Conservation (phyloP, 805 yeast species). For the Komagataella mondaviorum region DNA sequence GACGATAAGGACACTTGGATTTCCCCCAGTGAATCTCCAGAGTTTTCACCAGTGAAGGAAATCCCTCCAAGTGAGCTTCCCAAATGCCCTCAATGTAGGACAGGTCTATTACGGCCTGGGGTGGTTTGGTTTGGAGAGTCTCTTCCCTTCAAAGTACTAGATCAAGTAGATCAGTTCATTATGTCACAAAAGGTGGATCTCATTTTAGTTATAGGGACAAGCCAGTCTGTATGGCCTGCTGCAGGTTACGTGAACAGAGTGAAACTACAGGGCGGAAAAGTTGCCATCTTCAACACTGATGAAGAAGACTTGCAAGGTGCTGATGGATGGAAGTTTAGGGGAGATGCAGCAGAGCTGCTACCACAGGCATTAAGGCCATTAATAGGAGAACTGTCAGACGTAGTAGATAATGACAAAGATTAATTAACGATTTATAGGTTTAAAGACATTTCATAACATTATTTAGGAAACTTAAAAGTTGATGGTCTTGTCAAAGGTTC, state of each 20-base stretch:
- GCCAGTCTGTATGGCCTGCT: slow-evolving; percentile 84
- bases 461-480: slow-evolving; percentile 41
- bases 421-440: neutral
- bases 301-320: slow-evolving; percentile 25
- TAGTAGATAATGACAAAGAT: neutral
- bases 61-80: slow-evolving; percentile 47
- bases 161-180: slow-evolving; percentile 59
- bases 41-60: slow-evolving; percentile 30
- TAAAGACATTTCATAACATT: neutral
- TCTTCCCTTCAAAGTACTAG: slow-evolving; percentile 49
- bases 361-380: slow-evolving; percentile 54
- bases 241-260: slow-evolving; percentile 81
- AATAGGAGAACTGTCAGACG: neutral
- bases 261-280: slow-evolving; percentile 57
- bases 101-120: slow-evolving; percentile 66
- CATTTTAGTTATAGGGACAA: slow-evolving; percentile 74
- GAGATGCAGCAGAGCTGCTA: slow-evolving; percentile 65
- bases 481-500: slow-evolving; percentile 84
- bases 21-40: slow-evolving; percentile 20
- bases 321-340: slow-evolving; percentile 58
- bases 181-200: slow-evolving; percentile 46
- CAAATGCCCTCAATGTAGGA: slow-evolving; percentile 62
- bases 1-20: neutral
- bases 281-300: slow-evolving; percentile 69
- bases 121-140: slow-evolving; percentile 96